Evolutionary conservation across 23 red algal species (phyloP), one percentile per base, ranked within the genome.

Genomic region (Gracilariopsis chorda): DNA sequence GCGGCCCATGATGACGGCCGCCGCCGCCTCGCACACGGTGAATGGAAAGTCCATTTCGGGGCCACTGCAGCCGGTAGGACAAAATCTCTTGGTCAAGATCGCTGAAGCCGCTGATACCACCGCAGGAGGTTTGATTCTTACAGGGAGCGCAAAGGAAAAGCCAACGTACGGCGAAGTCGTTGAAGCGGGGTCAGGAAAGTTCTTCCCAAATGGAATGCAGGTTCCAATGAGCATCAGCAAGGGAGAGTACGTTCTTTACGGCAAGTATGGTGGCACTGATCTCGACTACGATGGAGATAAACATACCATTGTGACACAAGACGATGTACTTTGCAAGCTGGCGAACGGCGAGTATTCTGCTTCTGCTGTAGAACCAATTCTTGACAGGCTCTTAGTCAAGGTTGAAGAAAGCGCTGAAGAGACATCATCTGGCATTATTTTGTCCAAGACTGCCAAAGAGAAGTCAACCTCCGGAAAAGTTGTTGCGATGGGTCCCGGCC

Each of bases 251-350:
- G 92, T 99, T 25, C 51, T 95, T 48, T 95, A 92, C 60, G 93
- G 88, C 1, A 93, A 85, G 56, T 99, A 93, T 80, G 97, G 97
- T 40, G 97, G 93, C 32, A 93, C 88, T 11, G 86, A 96, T 45
- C 43, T 99, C 34, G 88, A 88, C 17, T 86, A 94, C 33, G 97
- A 99, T 52, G 93, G 81, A 24, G 91, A 93, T 4, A 90, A 95
- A 48, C 90, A 96, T 82, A 90, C 90, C 17, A 82, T 99, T 56
- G 61, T 99, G 5, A 92, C 97, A 19, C 93, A 95, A 32, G 97
- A 99, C 63, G 97, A 96, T 48, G 87, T 99, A 51, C 57, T 99
- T 75, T 93, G 93, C 84, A 93, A 91, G 67, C 47, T 95, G 21
- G 47, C 92, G n/a, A 82, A 82, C 30, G 93, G 97, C 43, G 82